These are phyloP conservation scores for Omphalotus olearius DNA, from an alignment of 1,284 basidiomycete species.

Conservation along the genomic window DNA sequence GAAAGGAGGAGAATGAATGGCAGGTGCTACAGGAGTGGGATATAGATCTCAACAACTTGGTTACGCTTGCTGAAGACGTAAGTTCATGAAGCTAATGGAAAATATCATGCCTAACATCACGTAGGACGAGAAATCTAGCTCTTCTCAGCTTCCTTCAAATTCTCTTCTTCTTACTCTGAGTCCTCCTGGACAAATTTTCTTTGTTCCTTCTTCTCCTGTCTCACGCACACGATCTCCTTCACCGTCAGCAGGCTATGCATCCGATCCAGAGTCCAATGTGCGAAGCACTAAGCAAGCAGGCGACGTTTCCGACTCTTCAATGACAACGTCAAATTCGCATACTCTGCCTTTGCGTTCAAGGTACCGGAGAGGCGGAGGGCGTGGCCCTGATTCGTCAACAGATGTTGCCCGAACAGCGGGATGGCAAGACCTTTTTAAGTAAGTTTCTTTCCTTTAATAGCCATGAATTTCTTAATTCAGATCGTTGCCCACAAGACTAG, in stretches of 20 bases:
- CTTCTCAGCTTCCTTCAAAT: slow-evolving; percentile 60
- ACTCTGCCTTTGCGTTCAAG: slow-evolving; percentile 23
- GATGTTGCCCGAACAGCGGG: slow-evolving; percentile 39
- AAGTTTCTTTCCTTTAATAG: slow-evolving; percentile 21
- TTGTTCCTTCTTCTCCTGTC: slow-evolving; percentile 38
- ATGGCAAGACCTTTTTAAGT: slow-evolving; percentile 74
- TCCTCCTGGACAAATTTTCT: slow-evolving; percentile 54
- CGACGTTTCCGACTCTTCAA: slow-evolving; percentile 1
- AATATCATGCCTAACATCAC: neutral
- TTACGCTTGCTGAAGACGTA: slow-evolving; percentile 62
- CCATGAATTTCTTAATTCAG: slow-evolving; percentile 8
- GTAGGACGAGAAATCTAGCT: slow-evolving; percentile 12
- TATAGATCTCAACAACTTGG: slow-evolving; percentile 55
- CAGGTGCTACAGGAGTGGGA: slow-evolving; percentile 66
- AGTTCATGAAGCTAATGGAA: slow-evolving; percentile 19
- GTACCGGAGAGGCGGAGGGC: slow-evolving; percentile 23
- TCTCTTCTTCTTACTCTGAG: slow-evolving; percentile 64
- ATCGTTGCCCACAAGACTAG: slow-evolving; percentile 44
- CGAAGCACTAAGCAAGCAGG: slow-evolving; percentile 31
- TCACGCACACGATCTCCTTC: slow-evolving; percentile 39
- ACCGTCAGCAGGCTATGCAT: slow-evolving; percentile 59
- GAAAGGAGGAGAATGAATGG: slow-evolving; percentile 41
- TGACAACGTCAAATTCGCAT: slow-evolving; percentile 7
- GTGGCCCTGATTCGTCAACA: slow-evolving; percentile 16
- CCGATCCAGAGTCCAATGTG: slow-evolving; percentile 59